Percentiles rank a stretch among this genome's conserved stretches.
phyloP scores from a whole-genome alignment of 805 yeast genomes.

The Candida stauntonica region DNA sequence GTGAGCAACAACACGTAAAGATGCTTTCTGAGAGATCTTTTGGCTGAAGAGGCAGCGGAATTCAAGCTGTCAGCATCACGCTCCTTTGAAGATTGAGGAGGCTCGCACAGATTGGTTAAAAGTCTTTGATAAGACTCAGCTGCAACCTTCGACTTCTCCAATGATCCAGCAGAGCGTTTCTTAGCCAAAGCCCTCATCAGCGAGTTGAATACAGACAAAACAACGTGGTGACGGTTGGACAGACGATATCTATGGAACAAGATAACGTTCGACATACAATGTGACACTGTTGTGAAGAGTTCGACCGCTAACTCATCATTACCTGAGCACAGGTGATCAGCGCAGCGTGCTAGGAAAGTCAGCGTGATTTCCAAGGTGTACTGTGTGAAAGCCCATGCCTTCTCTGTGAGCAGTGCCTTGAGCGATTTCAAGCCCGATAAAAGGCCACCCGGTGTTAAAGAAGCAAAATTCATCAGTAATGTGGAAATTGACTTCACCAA shows the following conservation, averaged over 20 bases:
- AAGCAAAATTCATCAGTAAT: conserved; percentile 2
- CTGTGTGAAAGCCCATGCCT: conserved; percentile 59
- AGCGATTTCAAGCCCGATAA: conserved; percentile 23
- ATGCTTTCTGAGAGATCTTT: conserved; percentile 59
- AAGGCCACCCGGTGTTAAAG: conserved; percentile 1
- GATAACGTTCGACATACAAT: conserved; percentile 54
- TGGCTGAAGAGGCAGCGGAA: conserved; percentile 51
- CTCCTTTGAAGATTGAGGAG: conserved; percentile 35
- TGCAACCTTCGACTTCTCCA: conserved; percentile 24
- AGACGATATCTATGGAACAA: conserved; percentile 67
- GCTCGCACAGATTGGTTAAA: conserved; percentile 69
- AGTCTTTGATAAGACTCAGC: conserved; percentile 54
- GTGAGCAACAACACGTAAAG: conserved; percentile 54
- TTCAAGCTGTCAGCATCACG: conserved; percentile 37
- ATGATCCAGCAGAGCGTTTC: conserved; percentile 21
- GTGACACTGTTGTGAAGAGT: conserved; percentile 34
- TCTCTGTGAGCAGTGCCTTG: conserved; percentile 41
- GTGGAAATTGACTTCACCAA: conserved; percentile 19
- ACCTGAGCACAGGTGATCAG: conserved; percentile 6
- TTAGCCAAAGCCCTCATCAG: conserved; percentile 45
- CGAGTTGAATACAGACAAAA: conserved; percentile 44
- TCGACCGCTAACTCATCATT: conserved; percentile 5
- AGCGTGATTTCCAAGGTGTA: conserved; percentile 57
- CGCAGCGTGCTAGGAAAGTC: conserved; percentile 32
- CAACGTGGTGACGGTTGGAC: conserved; percentile 66